A percentile compares a stretch with the other conserved stretches of the same genome.
Conservation (phyloP, 2,329 filamentous ascomycete genomes). For the Nemania serpens region DNA sequence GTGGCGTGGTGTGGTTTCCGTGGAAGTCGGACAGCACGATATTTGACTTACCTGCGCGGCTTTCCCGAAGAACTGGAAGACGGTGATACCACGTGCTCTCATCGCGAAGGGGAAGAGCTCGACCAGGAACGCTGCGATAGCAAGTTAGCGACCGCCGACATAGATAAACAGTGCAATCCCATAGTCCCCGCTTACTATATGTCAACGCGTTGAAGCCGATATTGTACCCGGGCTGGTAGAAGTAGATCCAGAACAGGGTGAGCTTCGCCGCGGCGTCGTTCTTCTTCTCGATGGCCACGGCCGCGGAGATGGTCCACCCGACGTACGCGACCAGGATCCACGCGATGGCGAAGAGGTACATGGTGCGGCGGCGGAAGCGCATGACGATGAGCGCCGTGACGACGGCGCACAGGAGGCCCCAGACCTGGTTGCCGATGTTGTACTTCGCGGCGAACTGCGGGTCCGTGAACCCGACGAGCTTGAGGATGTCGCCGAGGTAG, state of each 20-base stretch:
- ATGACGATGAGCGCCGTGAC: conserved; percentile 50
- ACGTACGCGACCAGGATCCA: conserved; percentile 59
- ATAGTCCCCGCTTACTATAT: conserved; percentile 49
- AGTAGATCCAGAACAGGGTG: conserved; percentile 60
- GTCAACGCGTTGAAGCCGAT: conserved; percentile 65
- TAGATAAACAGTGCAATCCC: no score
- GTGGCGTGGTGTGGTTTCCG: neutral
- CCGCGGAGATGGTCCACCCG: conserved; percentile 57
- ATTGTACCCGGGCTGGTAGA: conserved; percentile 61
- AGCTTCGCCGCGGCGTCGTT: conserved; percentile 43
- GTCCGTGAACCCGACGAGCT: conserved; percentile 51
- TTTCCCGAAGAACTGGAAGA: conserved; percentile 42
- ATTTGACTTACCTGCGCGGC: conserved; percentile 35
- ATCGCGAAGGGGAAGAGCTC: conserved; percentile 60
- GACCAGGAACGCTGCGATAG: conserved; percentile 49
- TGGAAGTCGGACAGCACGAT: no score
- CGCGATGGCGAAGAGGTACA: conserved; percentile 58
- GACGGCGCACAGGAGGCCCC: conserved; percentile 52
- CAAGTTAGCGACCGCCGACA: neutral
- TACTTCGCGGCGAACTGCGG: conserved; percentile 47
- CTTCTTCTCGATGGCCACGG: conserved; percentile 37
- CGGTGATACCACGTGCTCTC: conserved; percentile 57
- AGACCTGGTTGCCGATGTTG: conserved; percentile 54
- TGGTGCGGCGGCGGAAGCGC: conserved; percentile 51
- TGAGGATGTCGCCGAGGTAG: conserved; percentile 53